These are phyloP conservation scores for Ceratobasidium sp. DNA, from an alignment of 1,284 basidiomycete species.

Conservation along the genomic window DNA sequence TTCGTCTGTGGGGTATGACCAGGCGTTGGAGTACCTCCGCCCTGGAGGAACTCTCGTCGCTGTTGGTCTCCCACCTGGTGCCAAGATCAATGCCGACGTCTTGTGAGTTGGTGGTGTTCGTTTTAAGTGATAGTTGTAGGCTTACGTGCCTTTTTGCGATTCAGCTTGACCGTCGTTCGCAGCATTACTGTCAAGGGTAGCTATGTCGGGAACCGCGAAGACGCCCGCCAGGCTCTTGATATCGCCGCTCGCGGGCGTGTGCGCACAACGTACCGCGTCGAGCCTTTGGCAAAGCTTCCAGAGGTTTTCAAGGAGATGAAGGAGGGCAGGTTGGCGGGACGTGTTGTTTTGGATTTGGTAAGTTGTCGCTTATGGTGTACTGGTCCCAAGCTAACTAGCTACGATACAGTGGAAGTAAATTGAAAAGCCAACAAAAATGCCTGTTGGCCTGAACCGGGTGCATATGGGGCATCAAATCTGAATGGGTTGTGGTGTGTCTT, in stretches of 20 bases:
- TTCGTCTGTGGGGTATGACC: slow-evolving; percentile 67
- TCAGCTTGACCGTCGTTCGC: slow-evolving; percentile 53
- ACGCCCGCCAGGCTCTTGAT: slow-evolving; percentile 75
- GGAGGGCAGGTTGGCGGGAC: slow-evolving; percentile 67
- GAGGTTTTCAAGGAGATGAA: slow-evolving; percentile 69
- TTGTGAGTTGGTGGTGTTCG: slow-evolving; percentile 77
- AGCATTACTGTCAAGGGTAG: slow-evolving; percentile 57
- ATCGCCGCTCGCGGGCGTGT: slow-evolving; percentile 77
- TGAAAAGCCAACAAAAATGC: not conserved
- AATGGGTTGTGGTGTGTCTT: not conserved
- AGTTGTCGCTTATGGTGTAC: not conserved
- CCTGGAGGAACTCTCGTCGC: slow-evolving; percentile 74
- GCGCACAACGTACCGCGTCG: slow-evolving; percentile 65
- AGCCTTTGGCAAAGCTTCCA: slow-evolving; percentile 66
- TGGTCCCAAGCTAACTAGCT: not conserved
- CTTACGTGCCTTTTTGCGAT: not conserved
- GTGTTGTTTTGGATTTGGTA: slow-evolving; percentile 67
- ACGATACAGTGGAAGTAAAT: slow-evolving; percentile 6
- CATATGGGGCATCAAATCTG: not conserved
- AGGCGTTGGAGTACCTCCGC: slow-evolving; percentile 77
- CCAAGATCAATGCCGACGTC: slow-evolving; percentile 71
- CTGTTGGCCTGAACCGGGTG: not conserved
- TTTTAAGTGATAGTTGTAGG: slow-evolving; percentile 10
- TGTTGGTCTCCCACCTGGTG: slow-evolving; percentile 75
- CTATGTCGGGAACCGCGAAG: slow-evolving; percentile 68